phyloP scores from a whole-genome alignment of 1,284 basidiomycete species.

The Ceratobasidium theobromae region DNA sequence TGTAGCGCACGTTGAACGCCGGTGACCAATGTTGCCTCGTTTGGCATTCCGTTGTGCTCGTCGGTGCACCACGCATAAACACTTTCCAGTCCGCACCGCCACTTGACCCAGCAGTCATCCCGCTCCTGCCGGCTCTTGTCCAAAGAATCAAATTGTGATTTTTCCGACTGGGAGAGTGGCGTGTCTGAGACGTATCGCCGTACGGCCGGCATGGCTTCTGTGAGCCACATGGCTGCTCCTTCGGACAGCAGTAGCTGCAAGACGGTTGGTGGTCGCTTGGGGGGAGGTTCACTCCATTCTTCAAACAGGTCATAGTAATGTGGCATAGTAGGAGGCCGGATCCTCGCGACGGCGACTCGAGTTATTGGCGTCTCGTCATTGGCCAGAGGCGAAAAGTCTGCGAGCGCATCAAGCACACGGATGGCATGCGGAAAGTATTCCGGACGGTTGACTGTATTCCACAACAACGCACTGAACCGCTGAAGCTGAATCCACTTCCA shows the following conservation, averaged over 20 bases:
- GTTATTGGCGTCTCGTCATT: background rate
- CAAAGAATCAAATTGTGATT: background rate
- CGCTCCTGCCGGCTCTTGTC: conserved; percentile 9
- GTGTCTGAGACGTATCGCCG: background rate
- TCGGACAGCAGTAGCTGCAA: conserved; percentile 16
- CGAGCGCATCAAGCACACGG: conserved; percentile 8
- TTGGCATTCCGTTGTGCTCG: conserved; percentile 2
- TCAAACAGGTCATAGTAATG: background rate
- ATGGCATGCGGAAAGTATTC: conserved; percentile 26
- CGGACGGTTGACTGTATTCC: background rate
- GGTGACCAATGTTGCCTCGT: conserved; percentile 6
- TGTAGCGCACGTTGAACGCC: conserved; percentile 4
- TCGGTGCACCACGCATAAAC: conserved; percentile 13
- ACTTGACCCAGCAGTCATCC: background rate
- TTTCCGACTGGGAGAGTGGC: background rate
- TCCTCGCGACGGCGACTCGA: background rate
- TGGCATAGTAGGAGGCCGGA: background rate
- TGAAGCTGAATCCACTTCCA: conserved; percentile 29
- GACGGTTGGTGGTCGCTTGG: background rate
- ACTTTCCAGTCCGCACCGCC: background rate
- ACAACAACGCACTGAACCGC: conserved; percentile 12
- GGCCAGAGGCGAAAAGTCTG: conserved; percentile 4
- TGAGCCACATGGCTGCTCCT: conserved; percentile 12
- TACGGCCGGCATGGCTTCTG: conserved; percentile 11
- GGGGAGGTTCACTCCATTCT: conserved; percentile 6